Conservation (phyloP, 2,329 filamentous ascomycete species). For the Sclerotiophoma versabilis region DNA sequence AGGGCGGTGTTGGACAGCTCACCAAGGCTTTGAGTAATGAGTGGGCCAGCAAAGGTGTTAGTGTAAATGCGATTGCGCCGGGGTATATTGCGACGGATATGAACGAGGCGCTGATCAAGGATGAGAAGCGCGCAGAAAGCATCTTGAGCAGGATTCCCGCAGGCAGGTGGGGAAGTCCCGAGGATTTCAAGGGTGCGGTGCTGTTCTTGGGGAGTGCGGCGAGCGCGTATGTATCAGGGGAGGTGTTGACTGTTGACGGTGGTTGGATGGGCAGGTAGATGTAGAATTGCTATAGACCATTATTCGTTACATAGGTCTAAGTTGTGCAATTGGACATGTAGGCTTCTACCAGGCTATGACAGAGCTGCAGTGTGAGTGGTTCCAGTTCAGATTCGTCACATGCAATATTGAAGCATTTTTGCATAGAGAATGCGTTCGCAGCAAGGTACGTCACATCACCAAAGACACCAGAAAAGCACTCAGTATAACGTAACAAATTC, state of each 20-base stretch:
- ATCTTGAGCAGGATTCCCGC: slow-evolving; percentile 85
- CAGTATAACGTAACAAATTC: neutral
- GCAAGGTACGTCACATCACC: neutral
- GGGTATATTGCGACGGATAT: slow-evolving; percentile 95
- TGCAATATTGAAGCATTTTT: too few species aligned
- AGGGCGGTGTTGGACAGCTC: slow-evolving; percentile 83
- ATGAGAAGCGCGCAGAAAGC: slow-evolving; percentile 71
- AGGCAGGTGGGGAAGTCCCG: slow-evolving; percentile 80
- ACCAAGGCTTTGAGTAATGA: slow-evolving; percentile 88
- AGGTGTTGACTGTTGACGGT: slow-evolving; percentile 83
- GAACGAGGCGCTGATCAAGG: slow-evolving; percentile 82
- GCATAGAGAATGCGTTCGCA: neutral
- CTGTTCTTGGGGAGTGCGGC: slow-evolving; percentile 79
- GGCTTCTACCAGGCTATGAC: too few species aligned
- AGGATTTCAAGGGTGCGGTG: slow-evolving; percentile 85
- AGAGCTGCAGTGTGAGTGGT: too few species aligned
- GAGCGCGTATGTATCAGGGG: slow-evolving; percentile 83
- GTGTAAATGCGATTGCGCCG: slow-evolving; percentile 87
- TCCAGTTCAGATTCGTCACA: too few species aligned
- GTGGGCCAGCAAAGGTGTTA: slow-evolving; percentile 80
- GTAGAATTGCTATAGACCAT: neutral
- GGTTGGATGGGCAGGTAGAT: slow-evolving; percentile 87
- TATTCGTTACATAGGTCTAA: too few species aligned
- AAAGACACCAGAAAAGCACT: neutral
- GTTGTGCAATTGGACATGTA: too few species aligned